Conservation (phyloP, 257 asterid genomes). For the Primulina huaijiensis region DNA sequence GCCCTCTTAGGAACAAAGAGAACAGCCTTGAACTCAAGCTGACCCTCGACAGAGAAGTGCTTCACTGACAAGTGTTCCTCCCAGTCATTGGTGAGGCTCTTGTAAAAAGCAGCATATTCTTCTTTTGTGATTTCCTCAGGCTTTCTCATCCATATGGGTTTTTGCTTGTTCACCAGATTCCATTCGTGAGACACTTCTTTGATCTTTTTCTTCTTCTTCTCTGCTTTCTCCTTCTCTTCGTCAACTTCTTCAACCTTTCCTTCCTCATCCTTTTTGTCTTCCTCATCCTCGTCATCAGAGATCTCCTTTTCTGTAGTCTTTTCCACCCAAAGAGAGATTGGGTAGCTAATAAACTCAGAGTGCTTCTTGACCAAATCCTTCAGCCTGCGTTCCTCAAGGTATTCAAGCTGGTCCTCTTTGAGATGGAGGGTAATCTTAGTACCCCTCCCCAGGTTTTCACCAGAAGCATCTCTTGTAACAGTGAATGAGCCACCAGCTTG, state of each 20-base stretch:
- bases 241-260: constrained; percentile 59
- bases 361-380: constrained; percentile 60
- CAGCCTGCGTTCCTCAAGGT: constrained; percentile 55
- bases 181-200: constrained; percentile 57
- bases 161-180: constrained; percentile 53
- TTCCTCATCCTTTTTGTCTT: constrained; percentile 51
- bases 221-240: constrained; percentile 48
- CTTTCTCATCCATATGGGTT: constrained; percentile 62
- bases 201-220: constrained; percentile 54
- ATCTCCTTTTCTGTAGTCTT: constrained; percentile 58
- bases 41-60: constrained; percentile 64
- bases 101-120: constrained; percentile 59
- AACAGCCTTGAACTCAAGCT: constrained; percentile 57
- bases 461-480: constrained; percentile 45
- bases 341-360: constrained; percentile 57
- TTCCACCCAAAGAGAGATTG: constrained; percentile 57
- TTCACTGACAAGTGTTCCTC: constrained; percentile 57
- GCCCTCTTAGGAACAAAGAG: constrained; percentile 58
- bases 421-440: constrained; percentile 52
- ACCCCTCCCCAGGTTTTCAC: constrained; percentile 57
- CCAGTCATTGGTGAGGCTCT: constrained; percentile 61
- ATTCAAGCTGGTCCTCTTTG: constrained; percentile 62
- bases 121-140: constrained; percentile 62
- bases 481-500: constrained; percentile 68
- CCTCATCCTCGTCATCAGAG: constrained; percentile 60